Base-by-base conservation (phyloP, 1,284 basidiomycete species). In the Tilletia walkeri region DNA sequence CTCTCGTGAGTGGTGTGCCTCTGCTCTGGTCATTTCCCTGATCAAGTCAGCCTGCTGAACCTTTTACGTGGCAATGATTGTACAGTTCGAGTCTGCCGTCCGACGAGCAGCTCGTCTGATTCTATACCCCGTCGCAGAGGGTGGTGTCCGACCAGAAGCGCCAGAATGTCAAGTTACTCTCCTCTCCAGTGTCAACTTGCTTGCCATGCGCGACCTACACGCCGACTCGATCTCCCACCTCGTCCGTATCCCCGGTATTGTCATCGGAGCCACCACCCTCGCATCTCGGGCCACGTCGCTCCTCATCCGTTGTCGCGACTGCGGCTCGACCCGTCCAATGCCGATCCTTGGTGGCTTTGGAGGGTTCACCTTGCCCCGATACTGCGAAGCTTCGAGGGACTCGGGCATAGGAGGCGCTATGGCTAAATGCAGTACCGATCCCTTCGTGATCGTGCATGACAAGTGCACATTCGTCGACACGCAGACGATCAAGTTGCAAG, bases 241-340 rank as follows among this genome's bases (percentile, higher is more conserved):
- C 54, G 95, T 99, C 47, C 91, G 96, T 73, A 89, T 99, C 54
- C 96, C 96, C 0, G 96, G 96, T 45, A 99, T 99, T 80, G 94
- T 99, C 82, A 97, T 99, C 83, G 95, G 95, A 49, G 92, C 96
- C 0, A 96, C 95, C 4, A 91, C 95, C 9, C 89, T 98, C 30
- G 92, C 94, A 0, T 94, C 95, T 1, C 90, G 95, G 38, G 94
- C 95, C 10, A 95, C 93, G 14, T 92, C 92, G 76, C 88, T 99
- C 12, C 90, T 93, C 78, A 88, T 99, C 38, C 93, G 94, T 85
- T 99, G 96, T 85, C 92, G 94, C 72, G 89, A 90, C 3, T 99
- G 96, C 84, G 88, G 92, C 38, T 89, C 90, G 1, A 89, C 90
- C n/a, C 94, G 92, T 83, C 87, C 88, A 0, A 70, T 82, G 12